Evolutionary conservation across 2,329 filamentous ascomycete species (phyloP).

Genomic region (Cadophora gregata): DNA sequence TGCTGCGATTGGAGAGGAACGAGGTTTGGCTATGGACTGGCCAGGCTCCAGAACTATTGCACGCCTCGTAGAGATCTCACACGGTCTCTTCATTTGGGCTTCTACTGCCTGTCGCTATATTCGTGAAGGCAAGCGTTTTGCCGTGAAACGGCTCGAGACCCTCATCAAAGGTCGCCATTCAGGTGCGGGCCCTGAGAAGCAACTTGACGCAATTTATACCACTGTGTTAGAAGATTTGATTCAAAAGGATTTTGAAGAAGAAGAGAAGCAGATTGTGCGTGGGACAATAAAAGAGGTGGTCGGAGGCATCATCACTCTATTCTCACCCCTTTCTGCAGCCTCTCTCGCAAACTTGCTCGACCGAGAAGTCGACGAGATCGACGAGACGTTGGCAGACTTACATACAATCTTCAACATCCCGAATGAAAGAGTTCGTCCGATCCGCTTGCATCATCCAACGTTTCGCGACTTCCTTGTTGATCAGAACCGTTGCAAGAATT

Average conservation of each 20-base stretch:
- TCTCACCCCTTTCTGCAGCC: not conserved
- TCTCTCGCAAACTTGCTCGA: conserved; percentile 24
- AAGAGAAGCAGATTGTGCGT: conserved; percentile 26
- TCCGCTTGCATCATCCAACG: conserved; percentile 40
- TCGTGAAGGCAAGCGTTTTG: conserved; percentile 15
- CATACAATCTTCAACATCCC: conserved; percentile 21
- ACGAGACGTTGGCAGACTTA: conserved; percentile 23
- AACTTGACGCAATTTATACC: conserved; percentile 26
- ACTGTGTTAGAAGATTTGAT: conserved; percentile 21
- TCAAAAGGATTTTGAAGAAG: conserved; percentile 17
- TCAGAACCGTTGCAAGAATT: conserved; percentile 25
- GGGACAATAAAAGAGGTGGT: conserved; percentile 22
- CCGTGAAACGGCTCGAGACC: conserved; percentile 19
- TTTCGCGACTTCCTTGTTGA: conserved; percentile 45
- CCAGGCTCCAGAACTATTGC: conserved; percentile 18
- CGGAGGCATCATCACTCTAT: conserved; percentile 23
- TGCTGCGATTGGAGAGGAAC: conserved; percentile 16
- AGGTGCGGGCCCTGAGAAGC: conserved; percentile 24
- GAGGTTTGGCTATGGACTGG: conserved; percentile 17
- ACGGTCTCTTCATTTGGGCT: conserved; percentile 12
- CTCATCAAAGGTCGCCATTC: conserved; percentile 21
- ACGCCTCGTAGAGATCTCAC: conserved; percentile 27
- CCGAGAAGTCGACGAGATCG: not conserved
- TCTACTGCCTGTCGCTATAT: conserved; percentile 27
- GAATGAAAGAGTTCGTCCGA: conserved; percentile 27